Conservation (phyloP, 2,329 filamentous ascomycete species). For the Alternaria sp. region DNA sequence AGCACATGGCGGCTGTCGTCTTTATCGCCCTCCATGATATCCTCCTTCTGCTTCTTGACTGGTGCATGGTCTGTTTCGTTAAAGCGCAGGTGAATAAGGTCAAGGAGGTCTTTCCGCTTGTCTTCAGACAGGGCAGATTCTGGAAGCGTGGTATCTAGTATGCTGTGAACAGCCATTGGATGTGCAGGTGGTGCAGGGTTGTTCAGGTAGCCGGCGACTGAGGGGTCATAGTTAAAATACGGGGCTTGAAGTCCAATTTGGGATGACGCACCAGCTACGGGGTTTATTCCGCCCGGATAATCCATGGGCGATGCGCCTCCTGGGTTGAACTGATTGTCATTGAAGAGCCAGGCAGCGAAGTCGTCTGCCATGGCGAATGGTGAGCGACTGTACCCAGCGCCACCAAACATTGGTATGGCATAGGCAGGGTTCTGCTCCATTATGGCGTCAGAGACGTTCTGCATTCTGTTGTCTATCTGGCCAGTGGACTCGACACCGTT, state of each 20-base stretch:
- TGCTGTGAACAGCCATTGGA: conserved; percentile 88
- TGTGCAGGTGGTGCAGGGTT: conserved; percentile 69
- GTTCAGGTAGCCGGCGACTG: conserved; percentile 59
- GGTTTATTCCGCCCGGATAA: conserved; percentile 42
- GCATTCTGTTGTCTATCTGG: conserved; percentile 45
- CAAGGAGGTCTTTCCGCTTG: conserved; percentile 83
- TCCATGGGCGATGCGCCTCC: conserved; percentile 51
- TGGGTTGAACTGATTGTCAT: conserved; percentile 64
- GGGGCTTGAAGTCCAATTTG: conserved; percentile 58
- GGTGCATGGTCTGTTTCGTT: conserved; percentile 81
- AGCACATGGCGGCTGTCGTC: conserved; percentile 70
- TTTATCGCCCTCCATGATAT: conserved; percentile 80
- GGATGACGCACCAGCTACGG: conserved; percentile 52
- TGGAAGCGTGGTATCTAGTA: conserved; percentile 80
- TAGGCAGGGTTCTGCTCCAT: conserved; percentile 61
- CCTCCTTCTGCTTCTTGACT: conserved; percentile 77
- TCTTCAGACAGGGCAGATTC: conserved; percentile 86
- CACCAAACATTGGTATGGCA: conserved; percentile 87
- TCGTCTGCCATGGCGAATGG: conserved; percentile 89
- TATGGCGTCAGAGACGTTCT: conserved; percentile 50
- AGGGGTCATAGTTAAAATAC: conserved; percentile 61
- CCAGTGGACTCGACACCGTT: conserved; percentile 51
- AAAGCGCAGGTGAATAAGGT: conserved; percentile 82
- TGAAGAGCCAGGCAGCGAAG: conserved; percentile 86
- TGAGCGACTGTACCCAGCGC: conserved; percentile 83